Evolutionary conservation across 2,329 filamentous ascomycete genomes (phyloP), one percentile per base, ranked within the genome.

Genomic region (Trichoderma asperellum): DNA sequence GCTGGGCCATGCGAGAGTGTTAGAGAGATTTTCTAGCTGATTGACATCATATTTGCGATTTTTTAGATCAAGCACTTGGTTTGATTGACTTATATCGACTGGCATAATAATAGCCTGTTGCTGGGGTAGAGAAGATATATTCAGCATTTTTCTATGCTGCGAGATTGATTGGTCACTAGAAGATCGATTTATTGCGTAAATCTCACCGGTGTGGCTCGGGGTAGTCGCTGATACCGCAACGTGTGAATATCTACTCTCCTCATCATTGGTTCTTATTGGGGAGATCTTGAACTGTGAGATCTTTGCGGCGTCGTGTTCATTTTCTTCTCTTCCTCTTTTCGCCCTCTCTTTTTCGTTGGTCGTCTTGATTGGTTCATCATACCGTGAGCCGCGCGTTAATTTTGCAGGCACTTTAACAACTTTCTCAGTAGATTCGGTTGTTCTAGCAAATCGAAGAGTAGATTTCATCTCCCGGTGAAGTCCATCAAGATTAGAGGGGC

Each of bases 401-500:
- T n/a, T 49, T 27, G 24, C 34, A 21, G 24, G 29, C 12, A 6
- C 16, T 32, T 49, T 49, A 43, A 37, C 7, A 6, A 12, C 35
- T 21, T 57, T 59, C 8, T 70, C 56, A 1, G 49, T 49, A 58
- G 70, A 60, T 24, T 58, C 63, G 7, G 58, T 43, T 21, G 37
- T 27, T 35, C 29, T 57, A 21, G 69, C 52, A 18, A 52, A 65
- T 11, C 47, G 61, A 43, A 59, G 58, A 14, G 16, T 8, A 16
- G 67, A 66, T 35, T 71, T 73, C 53, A 61, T 73, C 27, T 70
- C 71, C 32, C 71, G 73, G 16, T 71, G 74, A 32, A 71, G 68
- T 5, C 69, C 65, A 21, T 70, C 64, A 10, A 71, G 37, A 24
- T 59, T 68, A 43, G 71, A 68, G 18, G 69, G 49, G 10, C 56